Evolutionary conservation across 805 yeast genomes (phyloP).

Genomic region (Clavispora fructus): DNA sequence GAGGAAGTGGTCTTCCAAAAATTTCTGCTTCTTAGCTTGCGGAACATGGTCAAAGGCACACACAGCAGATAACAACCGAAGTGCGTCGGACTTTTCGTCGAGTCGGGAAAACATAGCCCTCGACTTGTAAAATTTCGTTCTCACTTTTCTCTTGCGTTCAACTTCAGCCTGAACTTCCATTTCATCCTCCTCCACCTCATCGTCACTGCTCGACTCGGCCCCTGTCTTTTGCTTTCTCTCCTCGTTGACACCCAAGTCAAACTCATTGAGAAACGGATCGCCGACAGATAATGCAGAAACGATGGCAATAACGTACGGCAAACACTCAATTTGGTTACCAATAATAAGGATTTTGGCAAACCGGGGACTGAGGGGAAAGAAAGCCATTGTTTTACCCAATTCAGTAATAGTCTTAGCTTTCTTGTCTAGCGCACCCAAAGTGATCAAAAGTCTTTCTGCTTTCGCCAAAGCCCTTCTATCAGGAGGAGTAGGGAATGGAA

Average conservation of each 20-base stretch:
- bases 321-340: conserved; percentile 80
- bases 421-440: conserved; percentile 71
- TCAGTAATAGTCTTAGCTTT: conserved; percentile 56
- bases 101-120: conserved; percentile 57
- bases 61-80: conserved; percentile 70
- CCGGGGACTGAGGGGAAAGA: conserved; percentile 90
- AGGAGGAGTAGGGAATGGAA: conserved; percentile 97
- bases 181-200: conserved; percentile 34
- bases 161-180: conserved; percentile 31
- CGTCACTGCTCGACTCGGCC: conserved; percentile 25
- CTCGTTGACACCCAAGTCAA: conserved; percentile 57
- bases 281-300: conserved; percentile 93
- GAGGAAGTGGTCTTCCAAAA: conserved; percentile 58
- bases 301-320: conserved; percentile 84
- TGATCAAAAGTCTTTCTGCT: conserved; percentile 64
- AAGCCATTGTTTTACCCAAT: conserved; percentile 79
- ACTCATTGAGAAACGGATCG: conserved; percentile 76
- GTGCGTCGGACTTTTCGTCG: conserved; percentile 71
- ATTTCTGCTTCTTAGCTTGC: conserved; percentile 36
- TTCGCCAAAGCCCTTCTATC: conserved; percentile 51
- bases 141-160: conserved; percentile 36
- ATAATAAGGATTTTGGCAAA: conserved; percentile 85
- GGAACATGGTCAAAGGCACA: conserved; percentile 84
- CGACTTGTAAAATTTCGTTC: conserved; percentile 53
- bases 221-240: conserved; percentile 9